Evolutionary conservation across 331 rosid species (phyloP).

Genomic region (Phaseolus coccineus): DNA sequence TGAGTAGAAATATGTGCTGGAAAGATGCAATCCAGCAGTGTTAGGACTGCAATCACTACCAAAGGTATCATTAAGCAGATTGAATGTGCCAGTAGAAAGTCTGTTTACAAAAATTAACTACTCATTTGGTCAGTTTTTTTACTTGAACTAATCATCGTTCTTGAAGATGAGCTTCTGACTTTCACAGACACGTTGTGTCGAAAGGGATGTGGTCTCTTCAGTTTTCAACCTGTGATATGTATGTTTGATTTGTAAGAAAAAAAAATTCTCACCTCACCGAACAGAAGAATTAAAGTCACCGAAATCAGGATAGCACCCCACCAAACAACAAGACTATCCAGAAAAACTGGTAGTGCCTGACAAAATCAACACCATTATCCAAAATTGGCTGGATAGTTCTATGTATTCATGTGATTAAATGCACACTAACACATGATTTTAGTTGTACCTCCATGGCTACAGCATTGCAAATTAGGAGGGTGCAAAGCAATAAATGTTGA

Average conservation of each 20-base stretch:
- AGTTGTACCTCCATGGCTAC: slow-evolving; percentile 89
- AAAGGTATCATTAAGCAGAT: background rate
- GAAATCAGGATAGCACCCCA: slow-evolving; percentile 88
- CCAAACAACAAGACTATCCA: slow-evolving; percentile 70
- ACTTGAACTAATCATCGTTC: background rate
- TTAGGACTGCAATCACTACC: background rate
- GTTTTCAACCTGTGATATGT: background rate
- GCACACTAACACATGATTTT: slow-evolving; percentile 19
- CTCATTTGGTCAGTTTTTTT: background rate
- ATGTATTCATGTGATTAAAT: slow-evolving; percentile 1
- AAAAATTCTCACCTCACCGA: slow-evolving; percentile 77
- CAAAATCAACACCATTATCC: slow-evolving; percentile 42
- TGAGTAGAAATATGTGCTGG: slow-evolving; percentile 2
- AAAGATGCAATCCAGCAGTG: slow-evolving; percentile 5
- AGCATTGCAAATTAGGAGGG: slow-evolving; percentile 93
- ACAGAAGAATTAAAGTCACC: slow-evolving; percentile 92
- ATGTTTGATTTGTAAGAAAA: background rate
- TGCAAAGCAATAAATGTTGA: slow-evolving; percentile 87
- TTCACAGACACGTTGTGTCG: background rate
- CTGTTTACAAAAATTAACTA: slow-evolving; percentile 2
- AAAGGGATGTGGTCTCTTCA: background rate
- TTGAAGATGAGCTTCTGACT: background rate
- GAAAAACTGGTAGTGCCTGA: slow-evolving; percentile 95
- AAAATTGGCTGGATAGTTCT: background rate
- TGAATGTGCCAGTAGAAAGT: background rate